Evolutionary conservation across 1,284 basidiomycete genomes (phyloP), one percentile per base, ranked within the genome.

Genomic region (Ceratobasidium sp.): DNA sequence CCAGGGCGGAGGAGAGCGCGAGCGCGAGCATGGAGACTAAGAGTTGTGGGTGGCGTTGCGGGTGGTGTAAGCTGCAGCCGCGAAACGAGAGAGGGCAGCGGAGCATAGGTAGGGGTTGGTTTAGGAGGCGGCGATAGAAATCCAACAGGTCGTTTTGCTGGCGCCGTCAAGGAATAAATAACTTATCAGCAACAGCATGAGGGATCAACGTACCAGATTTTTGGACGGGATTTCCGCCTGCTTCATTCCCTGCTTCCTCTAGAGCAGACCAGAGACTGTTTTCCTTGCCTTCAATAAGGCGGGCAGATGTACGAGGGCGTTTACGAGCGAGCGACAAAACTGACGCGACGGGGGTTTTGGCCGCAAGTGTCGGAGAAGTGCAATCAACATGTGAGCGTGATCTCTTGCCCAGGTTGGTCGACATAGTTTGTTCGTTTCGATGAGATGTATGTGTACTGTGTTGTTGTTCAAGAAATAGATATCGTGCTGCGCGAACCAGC

Each of bases 1-100:
- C 89, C 92, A 11, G 91, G 83, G 53, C 92, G 89, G 74, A 93
- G 86, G 37, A 92, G 81, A 53, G 89, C 88, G 73, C 90, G 88
- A 63, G 86, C 88, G 74, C 90, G 90, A 53, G 85, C 83, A 81
- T 92, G 86, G 41, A 92, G 81, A 19, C 63, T 68, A 27, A 74
- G 22, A n/a, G 59, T 37, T 1, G 58, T 37, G 7, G 72, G 53
- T 7, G 72, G 72, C n/a, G 72, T 74, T 5, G 68, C 69, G 13
- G 75, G 61, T 24, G 54, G 75, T n/a, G 49, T 74, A 31, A 63
- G 63, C 22, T 62, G 71, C 22, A 71, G 41, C 11, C 54, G 54
- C n/a, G 68, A 71, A 13, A 49, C 56, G 4, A 71, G 56, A 13
- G 68, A 71, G 48, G 68, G 68, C 2, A 71, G 68, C 24, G 48